Evolutionary conservation across 441 rosid genomes (phyloP), one percentile per base, ranked within the genome.

Genomic region (Dalechampia spathulata): DNA sequence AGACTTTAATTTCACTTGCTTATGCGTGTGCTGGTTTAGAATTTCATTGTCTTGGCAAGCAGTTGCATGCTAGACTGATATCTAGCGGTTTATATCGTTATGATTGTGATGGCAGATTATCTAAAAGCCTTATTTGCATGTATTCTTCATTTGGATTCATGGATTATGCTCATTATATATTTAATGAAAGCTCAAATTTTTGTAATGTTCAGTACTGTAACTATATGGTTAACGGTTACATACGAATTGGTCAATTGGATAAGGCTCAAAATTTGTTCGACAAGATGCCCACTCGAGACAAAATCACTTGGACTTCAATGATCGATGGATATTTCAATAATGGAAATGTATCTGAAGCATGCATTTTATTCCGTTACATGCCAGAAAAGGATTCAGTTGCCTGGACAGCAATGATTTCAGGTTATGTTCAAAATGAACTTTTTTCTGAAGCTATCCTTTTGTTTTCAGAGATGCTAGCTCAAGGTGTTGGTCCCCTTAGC

Each of bases 351-450:
- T 40, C 70, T 2, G 59, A 67, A 44, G 95, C 92, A 25, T 67
- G 76, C 64, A 32, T 55, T 66, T 34, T 80, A 5, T 85, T 87
- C 58, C 62, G 57, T 36, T 44, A 61, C 50, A 81, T 87, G 83
- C 83, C 81, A 10, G 69, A 79, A 38, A 79, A 61, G 64, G 97
- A 87, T 50, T 74, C 73, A 22, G 67, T 87, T 21, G 83, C 96
- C 39, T 90, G 92, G 95, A 90, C 95, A 13, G 70, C 81, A 40
- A 83, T 87, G 86, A 79, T 87, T 75, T 82, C 90, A n/a, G 92
- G 98, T n/a, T 78, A 77, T 67, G 83, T 80, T 46, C 81, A 62
- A 40, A 81, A 85, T 44, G 98, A 85, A 69, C 83, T 69, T 55
- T 81, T 83, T 45, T 39, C 52, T n/a, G 83, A 83, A 72, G 95